Conservation (phyloP, 768 basidiomycete species). For the Boletus vinaceobasis region DNA sequence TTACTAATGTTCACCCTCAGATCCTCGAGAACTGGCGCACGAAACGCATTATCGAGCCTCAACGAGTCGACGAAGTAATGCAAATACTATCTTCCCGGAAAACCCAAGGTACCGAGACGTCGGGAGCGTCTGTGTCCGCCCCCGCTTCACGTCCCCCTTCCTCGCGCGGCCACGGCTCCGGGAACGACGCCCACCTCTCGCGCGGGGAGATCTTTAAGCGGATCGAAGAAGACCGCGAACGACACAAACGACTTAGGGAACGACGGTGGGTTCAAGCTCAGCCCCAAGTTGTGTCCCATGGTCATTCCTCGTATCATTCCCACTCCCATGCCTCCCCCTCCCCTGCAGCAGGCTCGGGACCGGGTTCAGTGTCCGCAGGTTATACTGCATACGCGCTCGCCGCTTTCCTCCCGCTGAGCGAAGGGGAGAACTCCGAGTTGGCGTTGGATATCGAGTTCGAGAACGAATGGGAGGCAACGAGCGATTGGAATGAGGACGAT, state of each 20-base stretch:
- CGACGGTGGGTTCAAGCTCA: conserved; percentile 87
- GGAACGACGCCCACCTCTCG: conserved; percentile 37
- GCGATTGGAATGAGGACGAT: conserved; percentile 63
- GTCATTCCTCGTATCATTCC: neutral
- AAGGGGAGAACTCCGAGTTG: conserved; percentile 48
- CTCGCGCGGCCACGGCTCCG: neutral
- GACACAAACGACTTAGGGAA: conserved; percentile 88
- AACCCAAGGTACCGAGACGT: conserved; percentile 16
- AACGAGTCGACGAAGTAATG: conserved; percentile 70
- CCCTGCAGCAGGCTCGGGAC: neutral
- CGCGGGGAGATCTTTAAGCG: conserved; percentile 72
- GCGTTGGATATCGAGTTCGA: conserved; percentile 81
- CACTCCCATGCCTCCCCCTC: conserved; percentile 4
- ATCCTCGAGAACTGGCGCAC: conserved; percentile 90
- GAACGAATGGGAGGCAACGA: conserved; percentile 86
- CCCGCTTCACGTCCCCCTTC: conserved; percentile 12
- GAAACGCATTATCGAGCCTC: conserved; percentile 79
- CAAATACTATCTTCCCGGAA: conserved; percentile 50
- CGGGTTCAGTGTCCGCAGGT: neutral
- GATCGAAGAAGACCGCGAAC: conserved; percentile 89
- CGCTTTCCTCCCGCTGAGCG: conserved; percentile 31
- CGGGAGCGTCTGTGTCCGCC: conserved; percentile 19
- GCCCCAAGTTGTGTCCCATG: conserved; percentile 35
- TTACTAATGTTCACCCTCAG: conserved; percentile 22
- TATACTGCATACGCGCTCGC: conserved; percentile 17